Evolutionary conservation across 345 rosid genomes (phyloP), one percentile per base, ranked within the genome.

Genomic region (Pistacia integerrima): DNA sequence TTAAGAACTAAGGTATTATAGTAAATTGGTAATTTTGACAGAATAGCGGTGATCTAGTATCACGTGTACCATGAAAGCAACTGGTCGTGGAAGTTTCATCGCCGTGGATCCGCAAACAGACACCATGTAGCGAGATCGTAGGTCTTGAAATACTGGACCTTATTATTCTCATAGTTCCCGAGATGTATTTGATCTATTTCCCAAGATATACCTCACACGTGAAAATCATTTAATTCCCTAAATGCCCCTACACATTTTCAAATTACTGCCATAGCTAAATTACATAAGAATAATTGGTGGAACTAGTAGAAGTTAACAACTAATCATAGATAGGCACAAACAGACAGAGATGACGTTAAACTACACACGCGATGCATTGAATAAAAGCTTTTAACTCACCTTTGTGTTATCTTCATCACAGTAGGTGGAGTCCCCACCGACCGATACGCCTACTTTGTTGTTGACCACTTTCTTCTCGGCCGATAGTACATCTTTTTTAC

Each of bases 21-120:
- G 56, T 52, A 35, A 36, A 35, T 28, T 4, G 22, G 8, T 33
- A 11, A 8, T 1, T 63, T 35, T 14, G 7, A 49, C 2, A 14
- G 12, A 28, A 20, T 4, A 33, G 63, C 38, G 48, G 20, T 49
- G 49, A 80, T 79, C 36, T 8, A 25, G 59, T 82, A 64, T 64
- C 18, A 67, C 68, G 72, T 64, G 66, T n/a, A 0, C 49, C 25
- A 61, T 8, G 61, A 68, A 55, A 49, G 67, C 73, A 63, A 57
- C 62, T 48, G 75, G 65, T 74, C 78, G 70, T 68, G 74, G 77
- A 81, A 80, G 78, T 80, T 74, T 80, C 73, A 66, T 35, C 46
- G 88, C 87, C 88, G 92, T 85, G 67, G 84, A 85, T 84, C 74
- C 90, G 87, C 74, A 25, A 9, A 57, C 48, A 28, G 73, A 78